Conservation (phyloP, 345 rosid species). For the Pseudoturritis turrita region DNA sequence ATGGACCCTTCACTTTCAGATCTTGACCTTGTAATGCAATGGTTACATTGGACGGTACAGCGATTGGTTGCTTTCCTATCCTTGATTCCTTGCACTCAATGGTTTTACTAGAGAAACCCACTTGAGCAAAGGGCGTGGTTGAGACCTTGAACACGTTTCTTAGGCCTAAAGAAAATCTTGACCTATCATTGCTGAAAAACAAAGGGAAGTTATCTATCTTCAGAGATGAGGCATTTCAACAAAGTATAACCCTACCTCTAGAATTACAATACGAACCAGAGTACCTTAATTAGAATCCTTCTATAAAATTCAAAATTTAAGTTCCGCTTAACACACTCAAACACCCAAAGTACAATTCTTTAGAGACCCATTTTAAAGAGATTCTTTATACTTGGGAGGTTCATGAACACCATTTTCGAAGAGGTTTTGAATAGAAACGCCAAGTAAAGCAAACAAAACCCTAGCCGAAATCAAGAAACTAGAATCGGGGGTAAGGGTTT, state of each 20-base stretch:
- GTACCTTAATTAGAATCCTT: too few relatives aligned
- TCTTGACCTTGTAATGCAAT: conserved; percentile 62
- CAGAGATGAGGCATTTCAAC: not conserved
- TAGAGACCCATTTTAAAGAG: not conserved
- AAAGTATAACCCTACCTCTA: not conserved
- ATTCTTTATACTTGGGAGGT: not conserved
- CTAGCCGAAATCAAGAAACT: not conserved
- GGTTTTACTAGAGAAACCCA: conserved; percentile 45
- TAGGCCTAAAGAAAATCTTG: conserved; percentile 54
- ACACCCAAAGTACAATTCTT: not conserved
- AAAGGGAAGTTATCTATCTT: not conserved
- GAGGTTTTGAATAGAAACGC: not conserved
- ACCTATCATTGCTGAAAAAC: conserved; percentile 28
- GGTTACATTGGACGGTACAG: conserved; percentile 74
- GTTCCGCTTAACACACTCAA: not conserved
- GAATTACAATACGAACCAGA: too few relatives aligned
- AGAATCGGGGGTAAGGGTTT: not conserved
- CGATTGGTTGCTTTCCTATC: conserved; percentile 81
- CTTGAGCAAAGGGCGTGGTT: conserved; percentile 30
- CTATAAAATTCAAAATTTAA: not conserved
- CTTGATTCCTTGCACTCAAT: conserved; percentile 88
- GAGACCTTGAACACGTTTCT: conserved; percentile 40
- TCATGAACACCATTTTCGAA: not conserved
- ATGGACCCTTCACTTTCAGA: conserved; percentile 80
- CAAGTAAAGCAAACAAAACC: not conserved